Base-by-base conservation (phyloP, 2,329 filamentous ascomycete genomes). In the Ophiosphaerella narmari region DNA sequence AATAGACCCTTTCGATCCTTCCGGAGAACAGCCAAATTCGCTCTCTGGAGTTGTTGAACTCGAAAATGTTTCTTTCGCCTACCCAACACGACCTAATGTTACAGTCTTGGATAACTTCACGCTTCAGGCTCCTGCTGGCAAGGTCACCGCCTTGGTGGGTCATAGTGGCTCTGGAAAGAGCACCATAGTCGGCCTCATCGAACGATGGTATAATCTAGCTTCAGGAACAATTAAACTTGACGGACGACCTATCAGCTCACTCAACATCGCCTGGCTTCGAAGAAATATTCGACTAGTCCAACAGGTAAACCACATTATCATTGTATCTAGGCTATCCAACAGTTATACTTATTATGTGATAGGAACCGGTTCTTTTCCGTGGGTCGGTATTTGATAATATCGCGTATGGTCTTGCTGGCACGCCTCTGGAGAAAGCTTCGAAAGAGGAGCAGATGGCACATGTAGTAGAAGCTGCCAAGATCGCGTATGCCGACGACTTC, bases 401-500 rank as follows among this genome's bases (percentile, higher is more conserved):
- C 62, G 81, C 83, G 13, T 86, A 95, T 60, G 93, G 93, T 47
- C 79, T 97, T 9, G 90, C 96, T 55, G 93, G 93, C 39, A 95
- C 92, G 2, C 77, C 82, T 44, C 84, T 86, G 56, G 90, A 96
- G 71, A 60, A 85, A 41, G 85, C 61, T 39, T 76, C 79, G 2
- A 82, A 86, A 36, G 87, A 92, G 42, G 82, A 83, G 64, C 84
- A 90, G 46, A 81, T 76, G 40, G 82, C 87, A 47, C 79, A 92
- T n/a, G 83, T 97, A 35, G 80, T 88, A 42, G 83, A 89, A 38
- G 93, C 93, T 11, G 90, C 93, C 6, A 89, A 85, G 72, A 94
- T 89, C 81, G 89, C 92, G n/a, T 96, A 97, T 63, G 93, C 93
- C 1, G 91, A 97, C 68, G 91, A 96, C 57, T 97, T 97, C 68